phyloP scores from a whole-genome alignment of 805 yeast species.

The Saturnispora dispora region DNA sequence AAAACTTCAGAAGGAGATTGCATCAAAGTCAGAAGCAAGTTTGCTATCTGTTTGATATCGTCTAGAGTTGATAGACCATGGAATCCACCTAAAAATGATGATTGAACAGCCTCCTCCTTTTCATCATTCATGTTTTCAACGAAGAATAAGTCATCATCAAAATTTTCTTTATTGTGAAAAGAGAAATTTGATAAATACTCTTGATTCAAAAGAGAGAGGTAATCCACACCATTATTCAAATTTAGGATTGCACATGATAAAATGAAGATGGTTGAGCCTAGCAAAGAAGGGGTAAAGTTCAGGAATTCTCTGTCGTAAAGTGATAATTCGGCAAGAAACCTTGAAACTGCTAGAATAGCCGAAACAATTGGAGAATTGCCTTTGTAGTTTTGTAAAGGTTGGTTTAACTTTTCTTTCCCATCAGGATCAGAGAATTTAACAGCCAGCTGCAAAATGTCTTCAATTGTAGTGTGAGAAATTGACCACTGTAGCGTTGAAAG shows the following conservation, averaged over 20 bases:
- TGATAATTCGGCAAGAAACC: slow-evolving; percentile 47
- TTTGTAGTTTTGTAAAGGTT: slow-evolving; percentile 23
- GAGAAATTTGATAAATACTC: slow-evolving; percentile 11
- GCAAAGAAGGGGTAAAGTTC: slow-evolving; percentile 34
- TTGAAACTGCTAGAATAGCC: slow-evolving; percentile 46
- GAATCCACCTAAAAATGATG: slow-evolving; percentile 43
- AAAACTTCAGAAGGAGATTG: slow-evolving; percentile 43
- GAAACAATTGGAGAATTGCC: slow-evolving; percentile 32
- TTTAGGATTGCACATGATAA: slow-evolving; percentile 47
- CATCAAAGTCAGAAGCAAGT: slow-evolving; percentile 36
- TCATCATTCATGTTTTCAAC: slow-evolving; percentile 13
- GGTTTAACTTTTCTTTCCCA: slow-evolving; percentile 22
- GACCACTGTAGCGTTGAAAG: slow-evolving; percentile 34
- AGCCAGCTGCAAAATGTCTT: slow-evolving; percentile 39
- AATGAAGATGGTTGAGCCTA: slow-evolving; percentile 44
- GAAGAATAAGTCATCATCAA: slow-evolving; percentile 14
- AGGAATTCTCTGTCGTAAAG: slow-evolving; percentile 40
- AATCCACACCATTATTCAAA: slow-evolving; percentile 34
- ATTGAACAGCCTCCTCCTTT: slow-evolving; percentile 22
- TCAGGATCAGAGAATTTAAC: slow-evolving; percentile 30
- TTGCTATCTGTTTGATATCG: slow-evolving; percentile 33
- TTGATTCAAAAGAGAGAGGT: slow-evolving; percentile 18
- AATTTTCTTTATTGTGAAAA: slow-evolving; percentile 1
- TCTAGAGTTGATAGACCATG: slow-evolving; percentile 32
- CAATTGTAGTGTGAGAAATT: slow-evolving; percentile 39